Evolutionary conservation across 2,329 filamentous ascomycete species (phyloP).

Genomic region (Epichloe typhina): DNA sequence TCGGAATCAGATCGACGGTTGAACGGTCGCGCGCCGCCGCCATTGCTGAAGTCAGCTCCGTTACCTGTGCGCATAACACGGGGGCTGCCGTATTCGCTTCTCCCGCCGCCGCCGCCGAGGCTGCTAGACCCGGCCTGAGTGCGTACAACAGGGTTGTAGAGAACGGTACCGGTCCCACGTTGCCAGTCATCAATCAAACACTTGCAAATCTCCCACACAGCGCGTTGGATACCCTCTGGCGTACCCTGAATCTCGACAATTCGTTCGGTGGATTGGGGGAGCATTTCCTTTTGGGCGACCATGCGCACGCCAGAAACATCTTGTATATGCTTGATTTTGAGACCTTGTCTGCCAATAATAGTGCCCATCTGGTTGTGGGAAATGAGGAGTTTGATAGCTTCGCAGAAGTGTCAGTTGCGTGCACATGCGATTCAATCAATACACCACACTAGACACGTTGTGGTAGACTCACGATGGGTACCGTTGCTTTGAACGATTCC

Average conservation of each 20-base stretch:
- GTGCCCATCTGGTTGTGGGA: conserved; percentile 99
- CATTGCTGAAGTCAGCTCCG: conserved; percentile 92
- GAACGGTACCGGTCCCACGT: conserved; percentile 87
- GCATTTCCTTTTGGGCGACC: conserved; percentile 99
- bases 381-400: conserved; percentile 94
- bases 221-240: conserved; percentile 88
- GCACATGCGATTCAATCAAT: neutral
- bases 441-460: neutral
- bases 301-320: conserved; percentile 94
- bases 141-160: conserved; percentile 93
- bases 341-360: conserved; percentile 88
- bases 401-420: neutral
- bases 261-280: conserved; percentile 94
- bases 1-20: conserved; percentile 76
- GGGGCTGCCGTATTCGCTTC: conserved; percentile 42
- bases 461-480: conserved; percentile 62
- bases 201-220: conserved; percentile 97
- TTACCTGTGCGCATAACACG: conserved; percentile 93
- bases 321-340: conserved; percentile 99
- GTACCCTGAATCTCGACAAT: conserved; percentile 95
- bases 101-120: conserved; percentile 23
- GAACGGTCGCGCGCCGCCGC: conserved; percentile 49
- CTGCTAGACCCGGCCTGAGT: conserved; percentile 51
- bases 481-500: conserved; percentile 76
- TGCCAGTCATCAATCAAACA: conserved; percentile 97